Conservation (phyloP, 148 eudicot species). For the Nepenthes gracilis region DNA sequence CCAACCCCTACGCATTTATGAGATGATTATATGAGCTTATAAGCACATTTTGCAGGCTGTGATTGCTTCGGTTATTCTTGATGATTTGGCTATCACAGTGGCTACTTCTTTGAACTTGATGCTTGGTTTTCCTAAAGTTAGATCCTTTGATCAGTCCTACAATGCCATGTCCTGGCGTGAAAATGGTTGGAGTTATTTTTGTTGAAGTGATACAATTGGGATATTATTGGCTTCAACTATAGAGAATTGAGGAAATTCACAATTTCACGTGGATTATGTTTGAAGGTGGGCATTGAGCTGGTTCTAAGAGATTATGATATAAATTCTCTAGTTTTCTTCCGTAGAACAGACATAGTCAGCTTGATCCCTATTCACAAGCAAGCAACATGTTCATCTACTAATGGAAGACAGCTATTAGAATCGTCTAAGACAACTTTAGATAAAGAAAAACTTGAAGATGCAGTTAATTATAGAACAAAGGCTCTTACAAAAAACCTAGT, state of each 20-base stretch:
- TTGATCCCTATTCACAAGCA: slow-evolving; percentile 94
- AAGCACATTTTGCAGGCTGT: slow-evolving; percentile 22
- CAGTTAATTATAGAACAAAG: slow-evolving; percentile 97
- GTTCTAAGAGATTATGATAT: slow-evolving; percentile 95
- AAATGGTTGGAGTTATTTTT: slow-evolving; percentile 56
- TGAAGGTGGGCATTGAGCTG: slow-evolving; percentile 97
- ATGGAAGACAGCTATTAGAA: slow-evolving; percentile 44
- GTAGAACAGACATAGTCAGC: slow-evolving; percentile 66
- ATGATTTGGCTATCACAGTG: slow-evolving; percentile 60
- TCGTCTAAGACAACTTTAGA: too few species aligned
- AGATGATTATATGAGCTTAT: slow-evolving; percentile 98
- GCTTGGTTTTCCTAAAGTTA: slow-evolving; percentile 61
- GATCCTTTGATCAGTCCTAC: slow-evolving; percentile 5
- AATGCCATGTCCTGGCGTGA: too few species aligned
- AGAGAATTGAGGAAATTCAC: slow-evolving; percentile 89
- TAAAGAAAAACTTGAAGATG: slow-evolving; percentile 14
- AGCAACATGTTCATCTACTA: slow-evolving; percentile 99
- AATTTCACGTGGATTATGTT: slow-evolving; percentile 89
- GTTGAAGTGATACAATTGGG: slow-evolving; percentile 84
- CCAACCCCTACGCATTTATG: slow-evolving; percentile 95
- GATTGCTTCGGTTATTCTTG: slow-evolving; percentile 60
- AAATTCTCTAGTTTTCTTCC: slow-evolving; percentile 75
- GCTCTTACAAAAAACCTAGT: slow-evolving; percentile 98
- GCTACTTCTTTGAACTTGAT: slow-evolving; percentile 83
- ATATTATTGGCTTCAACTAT: slow-evolving; percentile 57